Evolutionary conservation across 495 filamentous ascomycete genomes (phyloP).

Genomic region (Cercophora samala): DNA sequence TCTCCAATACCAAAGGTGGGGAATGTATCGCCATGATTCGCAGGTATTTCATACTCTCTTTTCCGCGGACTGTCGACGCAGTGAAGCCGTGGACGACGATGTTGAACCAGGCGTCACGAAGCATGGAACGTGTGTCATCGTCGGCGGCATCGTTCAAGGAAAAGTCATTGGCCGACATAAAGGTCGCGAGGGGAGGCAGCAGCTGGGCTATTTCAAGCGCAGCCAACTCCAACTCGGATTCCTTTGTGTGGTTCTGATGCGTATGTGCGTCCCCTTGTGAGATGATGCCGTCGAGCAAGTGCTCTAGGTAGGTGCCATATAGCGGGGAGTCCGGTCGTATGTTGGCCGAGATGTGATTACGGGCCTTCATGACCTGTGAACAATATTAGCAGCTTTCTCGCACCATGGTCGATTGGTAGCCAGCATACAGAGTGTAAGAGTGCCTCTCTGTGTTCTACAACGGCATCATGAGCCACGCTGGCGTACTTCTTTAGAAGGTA

Average conservation of each 20-base stretch:
- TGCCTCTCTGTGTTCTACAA: constrained; percentile 59
- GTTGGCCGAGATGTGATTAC: constrained; percentile 67
- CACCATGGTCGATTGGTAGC: constrained; percentile 18
- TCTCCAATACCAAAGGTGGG: constrained; percentile 76
- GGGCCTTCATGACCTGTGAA: constrained; percentile 64
- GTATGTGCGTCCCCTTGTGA: constrained; percentile 75
- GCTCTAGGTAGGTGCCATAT: constrained; percentile 72
- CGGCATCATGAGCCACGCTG: constrained; percentile 65
- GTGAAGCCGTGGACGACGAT: constrained; percentile 89
- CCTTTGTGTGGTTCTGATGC: constrained; percentile 52
- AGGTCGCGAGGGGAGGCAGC: constrained; percentile 72
- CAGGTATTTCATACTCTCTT: constrained; percentile 66
- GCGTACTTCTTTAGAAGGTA: constrained; percentile 79
- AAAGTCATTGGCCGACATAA: constrained; percentile 59
- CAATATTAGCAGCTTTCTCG: constrained; percentile 27
- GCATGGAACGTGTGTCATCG: constrained; percentile 62
- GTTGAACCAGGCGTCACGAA: constrained; percentile 96
- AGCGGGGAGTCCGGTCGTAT: constrained; percentile 64
- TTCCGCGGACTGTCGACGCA: constrained; percentile 63
- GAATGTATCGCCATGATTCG: constrained; percentile 80
- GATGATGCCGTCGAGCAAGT: constrained; percentile 83
- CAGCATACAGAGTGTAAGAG: constrained; percentile 61
- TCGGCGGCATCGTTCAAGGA: constrained; percentile 43
- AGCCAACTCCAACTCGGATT: constrained; percentile 72
- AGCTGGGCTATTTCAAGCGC: constrained; percentile 80